Evolutionary conservation across 2,329 filamentous ascomycete genomes (phyloP), one percentile per base, ranked within the genome.

Genomic region (Rasamsonia emersonii): DNA sequence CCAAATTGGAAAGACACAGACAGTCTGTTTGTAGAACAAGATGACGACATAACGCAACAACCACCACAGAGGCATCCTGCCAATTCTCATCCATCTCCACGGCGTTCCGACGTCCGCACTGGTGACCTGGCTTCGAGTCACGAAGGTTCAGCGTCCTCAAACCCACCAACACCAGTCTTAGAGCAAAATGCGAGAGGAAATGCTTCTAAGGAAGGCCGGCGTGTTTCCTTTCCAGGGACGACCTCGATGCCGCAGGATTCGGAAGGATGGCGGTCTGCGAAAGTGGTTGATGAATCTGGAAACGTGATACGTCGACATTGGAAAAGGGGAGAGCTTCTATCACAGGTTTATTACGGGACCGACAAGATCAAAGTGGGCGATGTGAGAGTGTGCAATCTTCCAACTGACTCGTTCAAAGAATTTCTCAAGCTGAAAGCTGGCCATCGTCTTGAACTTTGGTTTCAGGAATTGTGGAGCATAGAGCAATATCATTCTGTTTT

Each of bases 391-490:
- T 54, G 51, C 28, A 50, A 52, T 10, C 19, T 54, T 11, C 30
- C 32, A 11, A 5, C 2, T 0, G n/a, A 4, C n/a, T 40, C 30
- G n/a, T 34, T 32, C n/a, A 13, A 3, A 17, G 43, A 33, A 13
- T 37, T 59, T 7, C 18, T 45, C 2, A 28, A 28, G 14, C 29
- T 39, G 2, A 56, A 46, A 30, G 26, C 19, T 16, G 29, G 16
- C 3, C 8, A 11, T 5, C 31, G 28, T 2, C 37, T 56, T 11
- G 40, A 50, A 11, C 21, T 61, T 11, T 53, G 53, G 45, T 59
- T 62, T 37, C 42, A 47, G 14, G 36, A 61, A 18, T 15, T 53
- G 2, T 58, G 50, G 38, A 51, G 45, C 3, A 18, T 46, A 2
- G 36, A 50, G 4, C 39, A 54, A 20, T 59, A 56, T 30, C 28